phyloP scores from a whole-genome alignment of 1,284 basidiomycete genomes.

The Moniliella sp. region DNA sequence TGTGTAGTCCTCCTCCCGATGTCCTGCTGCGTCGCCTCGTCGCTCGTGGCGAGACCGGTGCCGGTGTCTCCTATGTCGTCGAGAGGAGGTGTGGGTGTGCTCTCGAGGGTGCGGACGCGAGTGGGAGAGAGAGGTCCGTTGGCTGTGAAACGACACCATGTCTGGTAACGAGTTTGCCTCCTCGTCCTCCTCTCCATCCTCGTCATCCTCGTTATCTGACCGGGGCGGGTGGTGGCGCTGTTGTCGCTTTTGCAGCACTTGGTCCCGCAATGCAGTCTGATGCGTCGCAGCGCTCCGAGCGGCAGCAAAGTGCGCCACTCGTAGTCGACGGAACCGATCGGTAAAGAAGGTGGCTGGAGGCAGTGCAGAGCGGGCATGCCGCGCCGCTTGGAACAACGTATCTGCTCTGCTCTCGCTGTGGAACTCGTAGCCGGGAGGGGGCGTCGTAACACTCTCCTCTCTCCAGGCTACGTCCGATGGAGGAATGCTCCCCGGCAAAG shows the following conservation, averaged over 20 bases:
- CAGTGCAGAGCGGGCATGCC: conserved; percentile 7
- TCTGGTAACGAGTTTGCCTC: conserved; percentile 3
- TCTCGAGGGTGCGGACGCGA: too few relatives aligned
- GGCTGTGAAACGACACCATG: too few relatives aligned
- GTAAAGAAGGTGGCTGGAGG: conserved; percentile 19
- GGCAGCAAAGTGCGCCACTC: conserved; percentile 18
- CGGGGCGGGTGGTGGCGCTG: not conserved
- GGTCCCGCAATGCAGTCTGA: conserved; percentile 17
- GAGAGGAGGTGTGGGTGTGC: too few relatives aligned
- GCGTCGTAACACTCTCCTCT: not conserved
- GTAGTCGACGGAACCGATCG: conserved; percentile 15
- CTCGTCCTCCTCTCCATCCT: not conserved
- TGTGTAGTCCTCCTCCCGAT: too few relatives aligned
- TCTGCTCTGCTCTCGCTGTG: conserved; percentile 4
- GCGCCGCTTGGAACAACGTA: conserved; percentile 8
- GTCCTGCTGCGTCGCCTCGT: too few relatives aligned
- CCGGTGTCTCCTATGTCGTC: too few relatives aligned
- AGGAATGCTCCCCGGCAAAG: not conserved
- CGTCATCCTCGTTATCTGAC: not conserved
- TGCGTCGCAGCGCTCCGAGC: conserved; percentile 16
- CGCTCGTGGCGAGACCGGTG: too few relatives aligned
- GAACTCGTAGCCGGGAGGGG: not conserved
- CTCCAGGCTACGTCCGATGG: not conserved
- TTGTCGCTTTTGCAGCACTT: conserved; percentile 7
- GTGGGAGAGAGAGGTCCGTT: too few relatives aligned